Evolutionary conservation across 2,329 filamentous ascomycete species (phyloP).

Genomic region (Xylaria hypoxylon): DNA sequence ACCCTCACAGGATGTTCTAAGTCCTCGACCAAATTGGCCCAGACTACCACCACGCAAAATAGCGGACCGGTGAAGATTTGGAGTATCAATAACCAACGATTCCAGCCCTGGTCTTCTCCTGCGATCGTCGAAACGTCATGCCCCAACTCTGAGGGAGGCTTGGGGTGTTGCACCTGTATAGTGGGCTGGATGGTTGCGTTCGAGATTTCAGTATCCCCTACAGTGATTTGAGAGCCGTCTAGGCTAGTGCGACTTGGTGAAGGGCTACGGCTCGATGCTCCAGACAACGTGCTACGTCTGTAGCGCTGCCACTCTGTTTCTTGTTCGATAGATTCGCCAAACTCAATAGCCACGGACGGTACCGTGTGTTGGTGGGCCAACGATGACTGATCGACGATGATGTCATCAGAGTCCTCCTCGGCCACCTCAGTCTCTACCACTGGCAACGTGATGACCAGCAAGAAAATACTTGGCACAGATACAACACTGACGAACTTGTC

Average conservation of each 20-base stretch:
- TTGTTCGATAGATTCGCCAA: conserved; percentile 50
- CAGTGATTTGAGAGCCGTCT: conserved; percentile 36
- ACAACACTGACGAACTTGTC: conserved; percentile 84
- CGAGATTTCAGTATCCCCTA: conserved; percentile 28
- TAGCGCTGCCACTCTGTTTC: conserved; percentile 72
- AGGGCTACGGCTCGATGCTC: conserved; percentile 45
- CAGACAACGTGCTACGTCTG: conserved; percentile 59
- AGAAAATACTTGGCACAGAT: conserved; percentile 89
- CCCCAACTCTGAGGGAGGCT: conserved; percentile 45
- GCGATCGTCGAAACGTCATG: conserved; percentile 44
- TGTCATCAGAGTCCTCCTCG: conserved; percentile 59
- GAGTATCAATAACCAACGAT: conserved; percentile 86
- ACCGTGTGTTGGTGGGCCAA: conserved; percentile 49
- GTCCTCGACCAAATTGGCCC: conserved; percentile 74
- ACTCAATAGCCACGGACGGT: conserved; percentile 54
- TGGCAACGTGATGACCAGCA: conserved; percentile 89
- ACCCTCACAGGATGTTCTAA: conserved; percentile 62
- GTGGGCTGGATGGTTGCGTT: conserved; percentile 28
- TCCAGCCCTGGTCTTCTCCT: conserved; percentile 74
- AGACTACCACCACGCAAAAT: conserved; percentile 82
- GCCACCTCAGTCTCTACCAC: conserved; percentile 81
- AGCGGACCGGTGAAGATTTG: conserved; percentile 90
- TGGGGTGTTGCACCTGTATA: conserved; percentile 39
- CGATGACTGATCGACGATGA: conserved; percentile 48
- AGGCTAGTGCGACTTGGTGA: conserved; percentile 51